Conservation (phyloP, 371 early-diverging fungal species). For the Nematocida sp. region DNA sequence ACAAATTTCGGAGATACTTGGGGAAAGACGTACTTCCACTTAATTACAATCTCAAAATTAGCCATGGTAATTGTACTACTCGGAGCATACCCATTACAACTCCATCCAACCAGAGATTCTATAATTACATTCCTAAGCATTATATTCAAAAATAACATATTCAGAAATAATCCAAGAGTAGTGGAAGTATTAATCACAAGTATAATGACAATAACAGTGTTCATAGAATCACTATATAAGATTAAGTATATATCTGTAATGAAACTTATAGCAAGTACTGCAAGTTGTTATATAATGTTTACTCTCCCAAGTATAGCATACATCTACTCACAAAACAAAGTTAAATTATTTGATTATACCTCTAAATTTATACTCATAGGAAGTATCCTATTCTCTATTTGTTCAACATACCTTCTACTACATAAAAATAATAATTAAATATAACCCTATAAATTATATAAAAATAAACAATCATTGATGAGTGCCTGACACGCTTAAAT, state of each 20-base stretch:
- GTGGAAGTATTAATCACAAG: constrained; percentile 19
- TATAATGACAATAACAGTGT: constrained; percentile 3
- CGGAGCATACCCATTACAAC: constrained; percentile 44
- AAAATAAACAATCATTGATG: no score
- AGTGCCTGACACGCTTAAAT: no score
- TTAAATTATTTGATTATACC: not conserved
- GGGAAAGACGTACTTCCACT: constrained; percentile 21
- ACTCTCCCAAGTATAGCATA: constrained; percentile 48
- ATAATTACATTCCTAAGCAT: constrained; percentile 29
- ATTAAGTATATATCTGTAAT: constrained; percentile 45
- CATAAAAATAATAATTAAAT: not conserved
- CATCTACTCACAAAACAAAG: constrained; percentile 21
- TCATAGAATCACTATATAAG: constrained; percentile 13
- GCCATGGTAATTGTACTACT: constrained; percentile 49
- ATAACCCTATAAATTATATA: not conserved
- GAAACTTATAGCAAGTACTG: constrained; percentile 35
- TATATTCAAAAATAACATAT: not conserved
- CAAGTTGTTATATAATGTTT: constrained; percentile 52
- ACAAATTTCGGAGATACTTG: constrained; percentile 11
- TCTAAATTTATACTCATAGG: constrained; percentile 7
- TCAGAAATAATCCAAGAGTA: constrained; percentile 1
- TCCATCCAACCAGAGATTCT: constrained; percentile 57
- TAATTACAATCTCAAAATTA: constrained; percentile 38
- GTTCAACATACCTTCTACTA: not conserved
- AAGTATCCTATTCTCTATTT: constrained; percentile 6